A percentile compares a stretch with the other conserved stretches of the same genome.
These are phyloP conservation scores for Jacaranda mimosifolia DNA, from an alignment of 257 asterid genomes.

Conservation along the genomic window DNA sequence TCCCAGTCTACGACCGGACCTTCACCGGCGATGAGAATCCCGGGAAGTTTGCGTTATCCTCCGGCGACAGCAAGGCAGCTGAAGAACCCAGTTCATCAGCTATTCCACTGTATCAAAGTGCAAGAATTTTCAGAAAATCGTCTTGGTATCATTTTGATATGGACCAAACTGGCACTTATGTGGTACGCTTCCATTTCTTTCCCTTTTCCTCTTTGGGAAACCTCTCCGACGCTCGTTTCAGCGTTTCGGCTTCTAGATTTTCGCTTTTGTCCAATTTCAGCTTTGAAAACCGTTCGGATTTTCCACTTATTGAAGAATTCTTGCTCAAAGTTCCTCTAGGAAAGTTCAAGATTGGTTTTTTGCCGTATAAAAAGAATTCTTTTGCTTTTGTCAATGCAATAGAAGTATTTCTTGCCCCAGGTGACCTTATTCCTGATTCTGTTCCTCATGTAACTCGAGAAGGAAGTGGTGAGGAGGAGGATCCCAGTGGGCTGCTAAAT, in stretches of 20 bases:
- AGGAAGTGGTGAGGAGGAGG: slow-evolving; percentile 7
- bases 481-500: slow-evolving; percentile 21
- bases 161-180: slow-evolving; percentile 41
- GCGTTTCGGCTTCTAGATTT: slow-evolving; percentile 37
- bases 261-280: slow-evolving; percentile 46
- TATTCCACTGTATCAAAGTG: slow-evolving; percentile 40
- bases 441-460: slow-evolving; percentile 10
- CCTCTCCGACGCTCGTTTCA: slow-evolving; percentile 41
- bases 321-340: slow-evolving; percentile 24
- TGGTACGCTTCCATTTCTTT: slow-evolving; percentile 58
- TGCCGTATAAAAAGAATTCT: slow-evolving; percentile 35
- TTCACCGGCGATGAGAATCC: slow-evolving; percentile 50
- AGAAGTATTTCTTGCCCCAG: slow-evolving; percentile 50
- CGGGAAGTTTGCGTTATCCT: not conserved
- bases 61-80: not conserved
- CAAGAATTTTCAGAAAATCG: slow-evolving; percentile 44
- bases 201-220: slow-evolving; percentile 30
- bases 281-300: not conserved
- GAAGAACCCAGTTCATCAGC: not conserved
- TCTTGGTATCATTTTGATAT: slow-evolving; percentile 41
- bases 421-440: slow-evolving; percentile 7
- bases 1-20: not conserved
- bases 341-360: slow-evolving; percentile 42
- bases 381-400: slow-evolving; percentile 55
- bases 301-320: slow-evolving; percentile 45